Percentiles rank a stretch among this genome's conserved stretches.
Evolutionary conservation across 192 early-diverging fungal genomes (phyloP).

Genomic region (Diversispora eburnea): DNA sequence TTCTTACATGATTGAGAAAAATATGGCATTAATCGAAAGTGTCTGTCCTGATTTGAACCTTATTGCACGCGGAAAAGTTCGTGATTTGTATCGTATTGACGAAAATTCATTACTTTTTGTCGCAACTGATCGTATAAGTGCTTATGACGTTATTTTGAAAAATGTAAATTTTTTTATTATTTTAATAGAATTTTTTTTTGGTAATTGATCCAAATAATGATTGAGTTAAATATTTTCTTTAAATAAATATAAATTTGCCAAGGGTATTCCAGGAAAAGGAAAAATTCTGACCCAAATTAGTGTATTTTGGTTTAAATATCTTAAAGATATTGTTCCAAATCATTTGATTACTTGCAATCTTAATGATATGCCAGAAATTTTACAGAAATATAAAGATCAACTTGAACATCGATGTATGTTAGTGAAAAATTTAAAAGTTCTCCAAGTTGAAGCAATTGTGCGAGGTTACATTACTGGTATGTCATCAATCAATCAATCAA

Average conservation of each 20-base stretch:
- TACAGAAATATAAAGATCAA: constrained; percentile 88
- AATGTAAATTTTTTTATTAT: constrained; percentile 59
- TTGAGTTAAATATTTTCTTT: constrained; percentile 6
- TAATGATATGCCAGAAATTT: constrained; percentile 81
- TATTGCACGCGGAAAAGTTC: constrained; percentile 90
- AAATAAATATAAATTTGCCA: constrained; percentile 8
- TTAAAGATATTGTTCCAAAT: constrained; percentile 88
- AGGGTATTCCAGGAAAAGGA: constrained; percentile 94
- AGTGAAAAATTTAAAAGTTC: constrained; percentile 85
- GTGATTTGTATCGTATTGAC: constrained; percentile 95
- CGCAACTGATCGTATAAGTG: constrained; percentile 95
- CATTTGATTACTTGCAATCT: constrained; percentile 94
- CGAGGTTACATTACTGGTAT: constrained; percentile 92
- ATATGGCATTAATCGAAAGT: constrained; percentile 55
- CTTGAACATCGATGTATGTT: constrained; percentile 87
- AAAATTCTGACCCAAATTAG: constrained; percentile 95
- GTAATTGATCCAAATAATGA: background rate
- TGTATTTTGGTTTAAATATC: constrained; percentile 91
- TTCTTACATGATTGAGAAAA: background rate
- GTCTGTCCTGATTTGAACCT: constrained; percentile 92
- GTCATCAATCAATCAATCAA: too few relatives aligned
- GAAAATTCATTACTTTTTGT: constrained; percentile 87
- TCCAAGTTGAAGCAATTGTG: constrained; percentile 97
- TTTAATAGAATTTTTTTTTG: constrained; percentile 1
- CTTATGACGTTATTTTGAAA: constrained; percentile 98